Evolutionary conservation across 768 basidiomycete genomes (phyloP).

Genomic region (Boletellus ananiceps): DNA sequence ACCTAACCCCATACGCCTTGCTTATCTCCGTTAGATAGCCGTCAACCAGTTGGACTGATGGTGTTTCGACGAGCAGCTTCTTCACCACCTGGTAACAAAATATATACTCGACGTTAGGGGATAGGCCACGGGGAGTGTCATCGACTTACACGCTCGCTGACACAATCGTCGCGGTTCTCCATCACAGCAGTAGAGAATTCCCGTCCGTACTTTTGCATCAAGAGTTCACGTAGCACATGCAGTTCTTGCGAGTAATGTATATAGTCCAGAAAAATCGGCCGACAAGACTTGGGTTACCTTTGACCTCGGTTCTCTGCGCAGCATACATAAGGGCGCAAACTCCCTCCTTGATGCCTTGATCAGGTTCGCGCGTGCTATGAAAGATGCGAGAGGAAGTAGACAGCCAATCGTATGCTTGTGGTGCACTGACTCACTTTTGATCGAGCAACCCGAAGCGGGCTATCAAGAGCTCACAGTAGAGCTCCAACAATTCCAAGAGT

Average conservation of each 20-base stretch:
- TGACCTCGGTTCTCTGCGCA: constrained; percentile 86
- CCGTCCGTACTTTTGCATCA: constrained; percentile 95
- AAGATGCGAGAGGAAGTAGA: constrained; percentile 7
- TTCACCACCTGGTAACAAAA: constrained; percentile 53
- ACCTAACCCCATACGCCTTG: constrained; percentile 75
- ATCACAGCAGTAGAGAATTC: constrained; percentile 83
- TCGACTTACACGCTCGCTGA: constrained; percentile 71
- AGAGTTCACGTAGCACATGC: constrained; percentile 83
- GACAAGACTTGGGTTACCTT: constrained; percentile 45
- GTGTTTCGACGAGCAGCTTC: constrained; percentile 69
- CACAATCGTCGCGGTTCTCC: constrained; percentile 78
- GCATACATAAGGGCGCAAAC: constrained; percentile 87
- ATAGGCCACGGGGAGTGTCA: background rate
- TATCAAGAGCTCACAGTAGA: constrained; percentile 91
- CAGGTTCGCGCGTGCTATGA: constrained; percentile 72
- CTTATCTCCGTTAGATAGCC: constrained; percentile 88
- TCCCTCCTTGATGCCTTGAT: constrained; percentile 81
- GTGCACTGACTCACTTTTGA: constrained; percentile 55
- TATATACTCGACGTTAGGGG: constrained; percentile 3
- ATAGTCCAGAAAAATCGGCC: constrained; percentile 2
- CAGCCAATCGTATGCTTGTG: constrained; percentile 2
- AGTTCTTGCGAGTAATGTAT: constrained; percentile 52
- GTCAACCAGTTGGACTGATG: constrained; percentile 72
- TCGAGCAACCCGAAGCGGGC: constrained; percentile 92
- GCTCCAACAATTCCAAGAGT: constrained; percentile 85